Evolutionary conservation across 108 stramenopile species (phyloP).

Genomic region (Cyclotella choctawhatcheeana): DNA sequence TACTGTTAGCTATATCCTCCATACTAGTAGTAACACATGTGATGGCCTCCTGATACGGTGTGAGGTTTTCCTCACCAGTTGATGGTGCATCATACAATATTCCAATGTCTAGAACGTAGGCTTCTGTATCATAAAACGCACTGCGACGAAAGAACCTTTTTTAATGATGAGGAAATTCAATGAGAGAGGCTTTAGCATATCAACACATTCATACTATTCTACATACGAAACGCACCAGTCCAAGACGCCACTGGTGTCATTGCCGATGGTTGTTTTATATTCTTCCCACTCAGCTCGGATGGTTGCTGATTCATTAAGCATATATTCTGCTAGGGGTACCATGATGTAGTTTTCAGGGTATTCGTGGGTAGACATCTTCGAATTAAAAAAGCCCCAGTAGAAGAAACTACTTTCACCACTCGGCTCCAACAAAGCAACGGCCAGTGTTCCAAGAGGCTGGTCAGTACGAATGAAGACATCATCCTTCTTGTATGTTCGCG

Average conservation of each 20-base stretch:
- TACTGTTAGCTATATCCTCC: neutral
- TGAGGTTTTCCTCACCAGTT: neutral
- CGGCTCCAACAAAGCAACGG: neutral
- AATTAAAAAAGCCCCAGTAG: slow-evolving; percentile 9
- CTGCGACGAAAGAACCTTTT: slow-evolving; percentile 7
- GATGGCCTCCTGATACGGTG: neutral
- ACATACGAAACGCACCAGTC: neutral
- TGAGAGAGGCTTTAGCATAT: no score
- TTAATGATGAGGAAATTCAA: no score
- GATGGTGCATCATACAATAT: neutral
- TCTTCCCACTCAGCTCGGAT: slow-evolving; percentile 2
- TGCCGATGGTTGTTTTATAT: neutral
- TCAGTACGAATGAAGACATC: slow-evolving; percentile 9
- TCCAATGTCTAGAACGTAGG: neutral
- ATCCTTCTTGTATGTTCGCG: neutral
- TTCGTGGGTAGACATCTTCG: neutral
- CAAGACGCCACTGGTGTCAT: slow-evolving; percentile 7
- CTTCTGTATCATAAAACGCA: slow-evolving; percentile 7
- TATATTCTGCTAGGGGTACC: neutral
- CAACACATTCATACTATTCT: neutral
- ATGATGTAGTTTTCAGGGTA: slow-evolving; percentile 12
- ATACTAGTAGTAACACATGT: neutral
- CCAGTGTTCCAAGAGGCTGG: slow-evolving; percentile 7
- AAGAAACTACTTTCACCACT: slow-evolving; percentile 5
- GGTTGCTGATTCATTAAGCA: slow-evolving; percentile 1